Evolutionary conservation across 2,329 filamentous ascomycete species (phyloP), one percentile per base, ranked within the genome.

Genomic region (Cadophora sp.): DNA sequence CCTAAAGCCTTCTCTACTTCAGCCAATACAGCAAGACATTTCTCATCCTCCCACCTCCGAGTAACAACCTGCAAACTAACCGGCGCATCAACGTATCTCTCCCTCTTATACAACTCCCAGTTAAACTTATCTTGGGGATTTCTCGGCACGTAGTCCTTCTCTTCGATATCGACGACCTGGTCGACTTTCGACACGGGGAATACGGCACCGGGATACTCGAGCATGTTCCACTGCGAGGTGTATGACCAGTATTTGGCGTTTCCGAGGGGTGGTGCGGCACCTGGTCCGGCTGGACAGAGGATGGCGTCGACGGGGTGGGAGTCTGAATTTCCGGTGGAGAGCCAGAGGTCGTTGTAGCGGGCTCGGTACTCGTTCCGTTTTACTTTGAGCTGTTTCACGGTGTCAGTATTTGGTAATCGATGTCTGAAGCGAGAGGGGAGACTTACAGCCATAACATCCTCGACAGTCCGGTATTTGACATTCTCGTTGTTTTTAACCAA

Each of bases 151-250:
- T 68, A 65, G 4, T 55, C 62, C 64, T 70, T 51, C 73, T 70
- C 66, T 36, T 69, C 62, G 9, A 50, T 41, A 64, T 62, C 66
- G 59, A 74, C 51, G 18, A 60, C 33, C 30, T 71, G 64, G 68
- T 76, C 64, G 48, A 76, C 69, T 47, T 66, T 76, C 1, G 74
- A 78, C 1, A 84, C 85, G 0, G 89, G 89, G 73, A 91, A 89
- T 0, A 87, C 83, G 2, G 84, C 78, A 14, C 82, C 83, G 0
- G 89, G 86, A 73, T 90, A 90, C 73, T 92, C 89, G 1, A 92
- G 82, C 50, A 91, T 73, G 74, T 92, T 92, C 87, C 88, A 91
- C 66, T 87, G 83, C 0, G 83, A 79, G 0, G 87, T 89, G 71
- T 91, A 92, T 0, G 82, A 83, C 87, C 88, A 91, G 80, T 75